Evolutionary conservation across 257 asterid genomes (phyloP).

Genomic region (Coffea eugenioides): DNA sequence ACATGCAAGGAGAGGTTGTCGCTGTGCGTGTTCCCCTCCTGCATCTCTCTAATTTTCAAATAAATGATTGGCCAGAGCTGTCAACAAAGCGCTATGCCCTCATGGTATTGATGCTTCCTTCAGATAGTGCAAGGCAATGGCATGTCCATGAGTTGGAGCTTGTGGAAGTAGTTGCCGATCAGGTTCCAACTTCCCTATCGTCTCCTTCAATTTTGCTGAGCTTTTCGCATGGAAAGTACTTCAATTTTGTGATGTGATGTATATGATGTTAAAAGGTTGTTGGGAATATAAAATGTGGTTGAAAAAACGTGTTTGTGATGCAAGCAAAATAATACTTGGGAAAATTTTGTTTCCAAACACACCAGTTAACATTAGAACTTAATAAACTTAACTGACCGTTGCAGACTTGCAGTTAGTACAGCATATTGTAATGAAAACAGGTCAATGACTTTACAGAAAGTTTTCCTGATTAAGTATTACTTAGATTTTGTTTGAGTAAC

Average conservation of each 20-base stretch:
- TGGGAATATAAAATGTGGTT: no score
- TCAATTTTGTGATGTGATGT: background rate
- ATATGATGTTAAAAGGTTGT: no score
- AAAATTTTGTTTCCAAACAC: no score
- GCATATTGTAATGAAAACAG: background rate
- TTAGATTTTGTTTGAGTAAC: background rate
- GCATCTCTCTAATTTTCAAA: constrained; percentile 86
- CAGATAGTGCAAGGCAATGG: constrained; percentile 97
- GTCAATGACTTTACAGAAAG: background rate
- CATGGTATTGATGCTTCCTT: constrained; percentile 97
- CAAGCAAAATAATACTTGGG: no score
- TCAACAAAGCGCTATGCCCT: constrained; percentile 88
- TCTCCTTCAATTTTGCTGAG: background rate
- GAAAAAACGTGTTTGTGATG: no score
- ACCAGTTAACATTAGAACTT: background rate
- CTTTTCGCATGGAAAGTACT: background rate
- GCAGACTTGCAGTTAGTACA: background rate
- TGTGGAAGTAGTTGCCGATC: constrained; percentile 98
- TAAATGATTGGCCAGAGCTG: constrained; percentile 95
- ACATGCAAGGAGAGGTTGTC: constrained; percentile 92
- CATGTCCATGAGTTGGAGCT: constrained; percentile 95
- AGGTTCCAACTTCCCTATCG: constrained; percentile 44
- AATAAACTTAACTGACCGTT: background rate
- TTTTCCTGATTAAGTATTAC: background rate
- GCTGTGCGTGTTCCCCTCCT: constrained; percentile 93